Conservation (phyloP, 148 eudicot genomes). For the Heliamphora exappendiculata region DNA sequence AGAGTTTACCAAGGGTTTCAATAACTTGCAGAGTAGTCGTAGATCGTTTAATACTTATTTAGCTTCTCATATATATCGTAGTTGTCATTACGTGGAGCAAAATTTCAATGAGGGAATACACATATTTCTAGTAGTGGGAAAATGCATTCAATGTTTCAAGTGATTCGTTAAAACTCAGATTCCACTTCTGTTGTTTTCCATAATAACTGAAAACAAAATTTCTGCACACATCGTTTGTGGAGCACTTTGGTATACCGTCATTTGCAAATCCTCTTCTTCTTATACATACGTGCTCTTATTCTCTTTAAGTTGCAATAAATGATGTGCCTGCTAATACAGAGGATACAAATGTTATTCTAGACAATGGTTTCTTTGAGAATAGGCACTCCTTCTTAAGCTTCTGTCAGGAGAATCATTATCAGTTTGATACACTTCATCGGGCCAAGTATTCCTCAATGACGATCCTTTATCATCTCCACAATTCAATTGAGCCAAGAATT, state of each 20-base stretch:
- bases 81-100: constrained; percentile 44
- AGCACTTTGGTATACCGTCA: neutral
- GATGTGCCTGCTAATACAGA: constrained; percentile 55
- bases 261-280: neutral
- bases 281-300: neutral
- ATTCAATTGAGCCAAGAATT: constrained; percentile 20
- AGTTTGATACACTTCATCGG: constrained; percentile 73
- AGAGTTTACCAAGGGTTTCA: too few species aligned
- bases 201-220: neutral
- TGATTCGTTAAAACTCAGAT: constrained; percentile 4
- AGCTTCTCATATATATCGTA: constrained; percentile 17
- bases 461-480: constrained; percentile 72
- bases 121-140: constrained; percentile 53
- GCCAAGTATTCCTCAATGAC: constrained; percentile 92
- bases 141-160: constrained; percentile 57
- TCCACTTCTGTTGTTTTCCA: neutral
- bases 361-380: constrained; percentile 48
- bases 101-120: constrained; percentile 19
- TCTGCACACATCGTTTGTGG: neutral
- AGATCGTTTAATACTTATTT: neutral
- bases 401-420: constrained; percentile 68
- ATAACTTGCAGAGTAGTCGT: too few species aligned
- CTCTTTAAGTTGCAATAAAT: constrained; percentile 41
- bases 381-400: constrained; percentile 62
- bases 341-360: constrained; percentile 53